Conservation (phyloP, 768 basidiomycete species). For the Trametes villosa region DNA sequence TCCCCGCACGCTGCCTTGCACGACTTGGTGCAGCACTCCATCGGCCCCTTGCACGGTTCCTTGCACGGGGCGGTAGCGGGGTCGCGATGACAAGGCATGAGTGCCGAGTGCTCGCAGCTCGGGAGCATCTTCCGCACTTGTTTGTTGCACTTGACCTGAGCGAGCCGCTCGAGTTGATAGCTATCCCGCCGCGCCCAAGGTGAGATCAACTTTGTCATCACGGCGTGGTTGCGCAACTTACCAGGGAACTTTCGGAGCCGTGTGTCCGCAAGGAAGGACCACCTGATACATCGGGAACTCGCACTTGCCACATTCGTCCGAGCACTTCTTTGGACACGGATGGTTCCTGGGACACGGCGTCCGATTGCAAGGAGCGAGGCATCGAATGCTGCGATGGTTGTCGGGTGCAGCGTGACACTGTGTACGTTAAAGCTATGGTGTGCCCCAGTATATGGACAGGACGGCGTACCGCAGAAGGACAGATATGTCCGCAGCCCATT, state of each 20-base stretch:
- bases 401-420: conserved; percentile 69
- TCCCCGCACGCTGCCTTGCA: conserved; percentile 37
- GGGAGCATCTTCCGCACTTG: conserved; percentile 33
- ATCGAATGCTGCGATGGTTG: conserved; percentile 52
- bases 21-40: conserved; percentile 34
- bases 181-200: too few species aligned
- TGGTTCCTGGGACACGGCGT: conserved; percentile 58
- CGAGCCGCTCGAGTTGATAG: conserved; percentile 28
- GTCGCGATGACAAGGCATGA: conserved; percentile 25
- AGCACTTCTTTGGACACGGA: conserved; percentile 60
- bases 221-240: conserved; percentile 7
- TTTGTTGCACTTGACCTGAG: conserved; percentile 29
- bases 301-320: conserved; percentile 57
- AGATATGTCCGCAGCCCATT: conserved; percentile 66
- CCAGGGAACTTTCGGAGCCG: conserved; percentile 37
- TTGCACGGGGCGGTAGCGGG: conserved; percentile 27
- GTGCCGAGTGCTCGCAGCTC: conserved; percentile 36
- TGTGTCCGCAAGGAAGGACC: conserved; percentile 62
- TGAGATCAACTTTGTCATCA: background rate
- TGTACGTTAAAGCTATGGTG: too few species aligned
- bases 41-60: conserved; percentile 28
- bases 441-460: too few species aligned
- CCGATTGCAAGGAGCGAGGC: conserved; percentile 51
- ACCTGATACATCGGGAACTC: conserved; percentile 50
- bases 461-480: conserved; percentile 58